These are phyloP conservation scores for Zygosaccharomyces gambellarensis DNA, from an alignment of 805 yeast genomes.

Conservation along the genomic window DNA sequence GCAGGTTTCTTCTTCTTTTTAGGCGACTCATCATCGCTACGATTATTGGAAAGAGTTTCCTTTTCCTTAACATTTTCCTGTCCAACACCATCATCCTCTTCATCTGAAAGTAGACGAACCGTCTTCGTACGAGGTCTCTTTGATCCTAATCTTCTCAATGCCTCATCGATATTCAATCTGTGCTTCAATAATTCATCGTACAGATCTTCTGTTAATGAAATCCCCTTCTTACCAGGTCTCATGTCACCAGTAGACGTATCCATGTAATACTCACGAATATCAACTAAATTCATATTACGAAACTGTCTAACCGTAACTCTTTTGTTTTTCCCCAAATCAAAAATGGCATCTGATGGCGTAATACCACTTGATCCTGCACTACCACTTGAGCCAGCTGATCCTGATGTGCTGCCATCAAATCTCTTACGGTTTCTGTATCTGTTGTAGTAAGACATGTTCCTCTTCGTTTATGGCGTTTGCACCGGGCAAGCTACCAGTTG, in stretches of 20 bases:
- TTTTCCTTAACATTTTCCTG: constrained; percentile 12
- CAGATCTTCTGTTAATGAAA: constrained; percentile 36
- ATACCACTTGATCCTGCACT: constrained; percentile 7
- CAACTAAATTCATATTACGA: constrained; percentile 63
- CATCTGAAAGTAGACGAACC: constrained; percentile 30
- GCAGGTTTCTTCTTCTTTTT: constrained; percentile 25
- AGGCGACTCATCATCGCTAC: constrained; percentile 6
- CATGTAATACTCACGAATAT: constrained; percentile 77
- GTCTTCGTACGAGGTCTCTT: constrained; percentile 32
- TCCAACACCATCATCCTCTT: constrained; percentile 21
- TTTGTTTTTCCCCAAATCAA: constrained; percentile 54
- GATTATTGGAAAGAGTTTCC: constrained; percentile 5
- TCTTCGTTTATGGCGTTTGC: neutral
- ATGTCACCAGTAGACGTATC: constrained; percentile 52
- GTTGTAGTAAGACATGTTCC: constrained; percentile 31
- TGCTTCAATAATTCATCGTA: constrained; percentile 35
- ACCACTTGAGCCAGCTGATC: constrained; percentile 6
- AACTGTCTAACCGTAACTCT: constrained; percentile 69
- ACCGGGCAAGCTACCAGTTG: constrained; percentile 6
- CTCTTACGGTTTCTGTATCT: constrained; percentile 28
- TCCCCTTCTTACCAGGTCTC: constrained; percentile 75
- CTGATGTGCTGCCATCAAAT: constrained; percentile 10
- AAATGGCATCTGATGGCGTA: constrained; percentile 29
- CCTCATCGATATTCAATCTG: constrained; percentile 35
- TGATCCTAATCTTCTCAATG: constrained; percentile 35